phyloP scores from a whole-genome alignment of 176 grass and related monocot genomes.

The Cymbopogon citratus region DNA sequence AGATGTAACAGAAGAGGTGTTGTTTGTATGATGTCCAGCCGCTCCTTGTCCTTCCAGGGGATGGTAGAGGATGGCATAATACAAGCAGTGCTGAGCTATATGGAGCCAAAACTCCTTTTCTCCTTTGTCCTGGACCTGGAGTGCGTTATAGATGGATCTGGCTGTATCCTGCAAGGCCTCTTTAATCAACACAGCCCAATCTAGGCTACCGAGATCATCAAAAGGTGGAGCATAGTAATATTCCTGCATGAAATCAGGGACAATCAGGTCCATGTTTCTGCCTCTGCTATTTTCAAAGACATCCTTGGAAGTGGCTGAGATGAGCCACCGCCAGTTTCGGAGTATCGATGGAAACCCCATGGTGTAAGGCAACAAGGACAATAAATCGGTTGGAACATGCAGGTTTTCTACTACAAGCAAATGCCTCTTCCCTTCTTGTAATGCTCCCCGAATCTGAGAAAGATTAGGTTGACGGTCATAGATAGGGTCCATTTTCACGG shows the following conservation, averaged over 20 bases:
- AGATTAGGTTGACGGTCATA: neutral
- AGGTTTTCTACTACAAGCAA: neutral
- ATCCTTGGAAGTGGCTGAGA: conserved; percentile 2
- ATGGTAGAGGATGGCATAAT: neutral
- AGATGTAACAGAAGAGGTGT: neutral
- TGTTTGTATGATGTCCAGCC: too few species aligned
- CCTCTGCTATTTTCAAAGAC: neutral
- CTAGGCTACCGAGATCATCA: neutral
- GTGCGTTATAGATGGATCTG: neutral
- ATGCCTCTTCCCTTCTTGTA: neutral
- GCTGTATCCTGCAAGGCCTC: neutral
- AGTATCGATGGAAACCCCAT: neutral
- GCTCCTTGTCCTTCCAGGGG: neutral
- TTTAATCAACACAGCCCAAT: neutral
- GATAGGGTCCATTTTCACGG: accelerated
- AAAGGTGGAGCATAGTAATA: neutral
- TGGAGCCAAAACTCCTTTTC: neutral
- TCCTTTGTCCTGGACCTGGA: neutral
- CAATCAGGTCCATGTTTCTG: too few species aligned
- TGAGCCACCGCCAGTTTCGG: neutral
- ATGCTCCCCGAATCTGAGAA: accelerated
- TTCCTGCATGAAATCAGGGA: neutral
- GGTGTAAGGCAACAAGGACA: accelerated
- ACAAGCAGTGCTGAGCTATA: neutral
- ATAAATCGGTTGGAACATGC: neutral